phyloP scores from a whole-genome alignment of 768 basidiomycete genomes.

The Boletus pseudo-olivaceus region DNA sequence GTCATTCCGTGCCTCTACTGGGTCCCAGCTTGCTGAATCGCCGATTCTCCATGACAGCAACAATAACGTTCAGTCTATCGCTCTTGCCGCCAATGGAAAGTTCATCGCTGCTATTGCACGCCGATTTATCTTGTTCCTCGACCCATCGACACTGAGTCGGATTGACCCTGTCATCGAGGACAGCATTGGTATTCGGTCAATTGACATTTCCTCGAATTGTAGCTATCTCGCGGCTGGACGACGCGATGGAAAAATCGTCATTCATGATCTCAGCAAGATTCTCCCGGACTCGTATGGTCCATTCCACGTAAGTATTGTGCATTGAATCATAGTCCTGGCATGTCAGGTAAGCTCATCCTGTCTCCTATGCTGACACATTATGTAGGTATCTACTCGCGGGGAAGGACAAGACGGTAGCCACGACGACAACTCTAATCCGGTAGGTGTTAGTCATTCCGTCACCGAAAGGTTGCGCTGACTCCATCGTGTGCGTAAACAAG shows the following conservation, averaged over 20 bases:
- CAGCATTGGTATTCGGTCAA: too few species aligned
- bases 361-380: too few species aligned
- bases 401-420: neutral
- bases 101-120: neutral
- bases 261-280: too few species aligned
- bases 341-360: too few species aligned
- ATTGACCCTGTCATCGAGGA: neutral
- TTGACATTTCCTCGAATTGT: too few species aligned
- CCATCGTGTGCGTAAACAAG: too few species aligned
- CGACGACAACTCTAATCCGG: neutral
- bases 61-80: neutral
- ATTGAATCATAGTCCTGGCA: neutral
- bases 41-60: accelerated
- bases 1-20: neutral
- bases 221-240: too few species aligned
- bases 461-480: neutral
- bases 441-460: too few species aligned
- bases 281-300: too few species aligned
- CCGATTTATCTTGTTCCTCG: neutral
- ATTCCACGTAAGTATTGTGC: neutral
- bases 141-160: neutral
- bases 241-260: too few species aligned
- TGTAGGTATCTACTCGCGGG: neutral
- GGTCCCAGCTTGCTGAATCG: neutral
- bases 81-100: neutral